Conservation (phyloP, 306 rosid species). For the Pyrus bretschneideri region DNA sequence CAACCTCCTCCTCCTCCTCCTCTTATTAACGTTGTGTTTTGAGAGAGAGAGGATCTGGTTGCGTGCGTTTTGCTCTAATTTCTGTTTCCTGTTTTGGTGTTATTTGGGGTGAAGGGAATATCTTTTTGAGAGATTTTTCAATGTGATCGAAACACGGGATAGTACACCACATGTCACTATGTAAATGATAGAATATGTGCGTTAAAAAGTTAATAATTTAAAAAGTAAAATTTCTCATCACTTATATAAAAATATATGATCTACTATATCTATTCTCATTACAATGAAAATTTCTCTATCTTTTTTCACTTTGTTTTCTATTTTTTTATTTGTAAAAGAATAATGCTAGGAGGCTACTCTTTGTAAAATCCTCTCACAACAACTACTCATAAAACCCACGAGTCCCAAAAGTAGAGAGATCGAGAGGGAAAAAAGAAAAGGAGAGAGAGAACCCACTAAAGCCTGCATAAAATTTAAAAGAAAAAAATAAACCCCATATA, state of each 20-base stretch:
- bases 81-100: slow-evolving; percentile 38
- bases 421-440: neutral
- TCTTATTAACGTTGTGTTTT: slow-evolving; percentile 11
- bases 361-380: neutral
- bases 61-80: slow-evolving; percentile 53
- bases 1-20: slow-evolving; percentile 22
- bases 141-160: accelerated
- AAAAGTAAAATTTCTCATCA: too few relatives aligned
- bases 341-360: neutral
- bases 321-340: slow-evolving; percentile 6
- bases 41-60: slow-evolving; percentile 24
- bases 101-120: slow-evolving; percentile 36
- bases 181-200: accelerated
- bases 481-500: slow-evolving; percentile 18
- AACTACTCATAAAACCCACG: slow-evolving; percentile 2
- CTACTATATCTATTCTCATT: accelerated
- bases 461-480: slow-evolving; percentile 43
- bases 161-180: too few relatives aligned
- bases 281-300: neutral
- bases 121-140: too few relatives aligned
- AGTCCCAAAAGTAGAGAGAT: slow-evolving; percentile 6
- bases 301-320: neutral
- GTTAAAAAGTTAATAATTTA: too few relatives aligned
- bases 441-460: slow-evolving; percentile 31
- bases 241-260: too few relatives aligned